A percentile compares a stretch with the other conserved stretches of the same genome.
Evolutionary conservation across 352 stramenopile genomes (phyloP).

Genomic region (Globisporangium solare): DNA sequence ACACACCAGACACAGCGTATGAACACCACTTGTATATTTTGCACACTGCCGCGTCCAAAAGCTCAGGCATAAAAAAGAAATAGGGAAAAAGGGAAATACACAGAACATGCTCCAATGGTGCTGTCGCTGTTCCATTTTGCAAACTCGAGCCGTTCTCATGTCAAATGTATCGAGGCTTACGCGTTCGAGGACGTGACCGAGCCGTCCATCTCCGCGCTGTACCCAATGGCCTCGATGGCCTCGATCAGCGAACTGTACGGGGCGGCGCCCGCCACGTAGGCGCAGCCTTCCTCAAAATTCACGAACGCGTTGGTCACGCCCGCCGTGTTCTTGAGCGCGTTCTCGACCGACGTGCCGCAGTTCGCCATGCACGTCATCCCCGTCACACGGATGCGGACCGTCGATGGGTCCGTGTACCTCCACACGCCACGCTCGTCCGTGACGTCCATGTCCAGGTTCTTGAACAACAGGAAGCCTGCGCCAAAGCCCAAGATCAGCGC

Average conservation of each 20-base stretch:
- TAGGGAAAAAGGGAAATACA: not conserved
- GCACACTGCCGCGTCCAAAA: not conserved
- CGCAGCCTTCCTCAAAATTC: slow-evolving; percentile 64
- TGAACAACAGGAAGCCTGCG: slow-evolving; percentile 63
- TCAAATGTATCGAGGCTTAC: slow-evolving; percentile 34
- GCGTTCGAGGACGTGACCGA: slow-evolving; percentile 34
- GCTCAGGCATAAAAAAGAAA: not conserved
- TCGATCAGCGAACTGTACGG: slow-evolving; percentile 48
- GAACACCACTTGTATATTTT: not conserved
- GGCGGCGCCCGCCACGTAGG: slow-evolving; percentile 65
- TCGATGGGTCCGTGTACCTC: slow-evolving; percentile 69
- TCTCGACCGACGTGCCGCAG: slow-evolving; percentile 79
- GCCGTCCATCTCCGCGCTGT: slow-evolving; percentile 47
- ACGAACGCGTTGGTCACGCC: slow-evolving; percentile 79
- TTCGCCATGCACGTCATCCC: slow-evolving; percentile 91
- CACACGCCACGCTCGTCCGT: slow-evolving; percentile 65
- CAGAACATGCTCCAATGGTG: slow-evolving; percentile 7
- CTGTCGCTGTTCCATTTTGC: slow-evolving; percentile 12
- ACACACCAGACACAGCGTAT: slow-evolving; percentile 5
- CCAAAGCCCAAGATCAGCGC: slow-evolving; percentile 69
- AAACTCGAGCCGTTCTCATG: slow-evolving; percentile 13
- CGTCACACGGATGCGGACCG: slow-evolving; percentile 70
- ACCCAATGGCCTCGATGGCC: slow-evolving; percentile 63
- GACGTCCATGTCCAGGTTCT: slow-evolving; percentile 66
- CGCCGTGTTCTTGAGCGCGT: slow-evolving; percentile 36